Conservation (phyloP, 805 yeast species). For the Lipomyces yamanashiensis region DNA sequence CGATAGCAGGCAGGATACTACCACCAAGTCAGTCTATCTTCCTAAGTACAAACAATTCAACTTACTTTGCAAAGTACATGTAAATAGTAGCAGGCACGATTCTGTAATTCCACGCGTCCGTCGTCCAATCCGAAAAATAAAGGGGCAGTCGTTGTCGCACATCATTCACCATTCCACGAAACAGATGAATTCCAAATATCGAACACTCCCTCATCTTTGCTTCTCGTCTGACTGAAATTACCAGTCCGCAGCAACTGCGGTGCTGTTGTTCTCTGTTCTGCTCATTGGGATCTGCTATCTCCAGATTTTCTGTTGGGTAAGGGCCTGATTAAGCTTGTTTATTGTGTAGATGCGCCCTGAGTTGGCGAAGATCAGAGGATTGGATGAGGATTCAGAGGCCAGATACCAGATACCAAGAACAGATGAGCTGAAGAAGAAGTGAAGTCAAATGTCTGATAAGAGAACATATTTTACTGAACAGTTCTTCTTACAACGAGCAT, state of each 20-base stretch:
- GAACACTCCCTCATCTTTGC: not conserved
- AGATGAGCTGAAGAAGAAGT: too few species aligned
- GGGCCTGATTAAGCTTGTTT: not conserved
- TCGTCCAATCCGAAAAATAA: constrained; percentile 72
- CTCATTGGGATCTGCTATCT: not conserved
- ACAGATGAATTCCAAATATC: constrained; percentile 25
- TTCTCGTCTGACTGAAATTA: not conserved
- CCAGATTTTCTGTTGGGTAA: not conserved
- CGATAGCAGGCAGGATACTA: constrained; percentile 23
- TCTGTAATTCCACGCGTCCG: constrained; percentile 81
- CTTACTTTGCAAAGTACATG: constrained; percentile 79
- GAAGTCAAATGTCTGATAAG: too few species aligned
- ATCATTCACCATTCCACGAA: constrained; percentile 59
- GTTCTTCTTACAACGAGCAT: not conserved
- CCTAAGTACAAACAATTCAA: not conserved
- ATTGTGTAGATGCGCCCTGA: not conserved
- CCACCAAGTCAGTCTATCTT: not conserved
- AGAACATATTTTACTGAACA: too few species aligned
- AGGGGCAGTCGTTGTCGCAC: constrained; percentile 61
- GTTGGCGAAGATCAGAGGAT: too few species aligned
- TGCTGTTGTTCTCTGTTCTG: not conserved
- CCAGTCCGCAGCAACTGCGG: too few species aligned
- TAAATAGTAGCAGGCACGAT: constrained; percentile 83
- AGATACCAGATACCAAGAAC: too few species aligned
- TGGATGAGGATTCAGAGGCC: too few species aligned